Conservation (phyloP, 116 monocot species). For the Phalaenopsis hybrid region DNA sequence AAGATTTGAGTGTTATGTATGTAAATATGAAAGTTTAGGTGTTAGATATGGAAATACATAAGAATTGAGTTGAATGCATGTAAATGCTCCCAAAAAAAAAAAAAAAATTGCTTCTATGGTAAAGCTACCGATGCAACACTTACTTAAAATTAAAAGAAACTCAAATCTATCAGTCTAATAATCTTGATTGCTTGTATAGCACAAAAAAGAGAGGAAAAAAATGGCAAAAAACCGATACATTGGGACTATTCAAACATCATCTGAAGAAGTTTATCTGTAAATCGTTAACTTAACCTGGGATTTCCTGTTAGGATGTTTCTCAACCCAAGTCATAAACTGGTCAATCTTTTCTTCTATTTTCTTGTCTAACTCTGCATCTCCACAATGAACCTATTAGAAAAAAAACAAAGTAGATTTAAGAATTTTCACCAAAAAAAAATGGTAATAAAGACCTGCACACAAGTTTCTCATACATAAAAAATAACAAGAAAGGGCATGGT, state of each 20-base stretch:
- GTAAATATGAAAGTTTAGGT: too few relatives aligned
- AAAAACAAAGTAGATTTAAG: not conserved
- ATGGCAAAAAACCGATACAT: not conserved
- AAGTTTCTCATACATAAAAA: not conserved
- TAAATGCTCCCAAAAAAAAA: not conserved
- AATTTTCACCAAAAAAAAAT: not conserved
- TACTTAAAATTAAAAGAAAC: not conserved
- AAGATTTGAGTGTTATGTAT: too few relatives aligned
- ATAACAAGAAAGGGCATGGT: not conserved
- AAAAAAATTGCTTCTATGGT: not conserved
- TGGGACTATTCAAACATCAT: not conserved
- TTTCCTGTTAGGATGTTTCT: constrained; percentile 88
- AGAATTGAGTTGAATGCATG: too few relatives aligned
- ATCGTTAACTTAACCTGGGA: constrained; percentile 42
- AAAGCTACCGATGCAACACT: not conserved
- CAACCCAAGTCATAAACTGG: constrained; percentile 61
- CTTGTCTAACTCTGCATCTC: constrained; percentile 71
- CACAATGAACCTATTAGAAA: constrained; percentile 75
- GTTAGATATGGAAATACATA: too few relatives aligned
- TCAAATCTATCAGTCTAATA: not conserved
- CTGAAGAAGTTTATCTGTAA: not conserved
- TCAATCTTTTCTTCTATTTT: constrained; percentile 87
- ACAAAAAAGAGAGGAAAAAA: not conserved
- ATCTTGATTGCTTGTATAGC: not conserved
- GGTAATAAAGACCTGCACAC: not conserved